Conservation (phyloP, 768 basidiomycete species). For the Termitomyces sp. region DNA sequence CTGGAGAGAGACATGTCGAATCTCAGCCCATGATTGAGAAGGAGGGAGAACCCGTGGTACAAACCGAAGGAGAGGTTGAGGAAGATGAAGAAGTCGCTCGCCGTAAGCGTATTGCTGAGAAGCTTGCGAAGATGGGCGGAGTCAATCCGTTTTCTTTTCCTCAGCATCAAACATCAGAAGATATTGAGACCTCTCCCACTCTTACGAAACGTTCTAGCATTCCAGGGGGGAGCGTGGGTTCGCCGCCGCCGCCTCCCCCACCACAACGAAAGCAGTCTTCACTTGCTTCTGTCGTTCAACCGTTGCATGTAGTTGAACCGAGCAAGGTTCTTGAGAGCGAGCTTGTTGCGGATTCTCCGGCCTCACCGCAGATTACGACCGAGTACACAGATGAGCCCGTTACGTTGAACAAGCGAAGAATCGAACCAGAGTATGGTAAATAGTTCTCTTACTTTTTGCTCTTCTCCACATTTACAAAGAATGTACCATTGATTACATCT, state of each 20-base stretch:
- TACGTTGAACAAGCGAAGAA: conserved; percentile 2
- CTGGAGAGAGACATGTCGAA: background rate
- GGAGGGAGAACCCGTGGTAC: conserved; percentile 3
- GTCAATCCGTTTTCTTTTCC: conserved; percentile 47
- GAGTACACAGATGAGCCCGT: conserved; percentile 9
- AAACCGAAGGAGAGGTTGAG: conserved; percentile 27
- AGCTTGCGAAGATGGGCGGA: conserved; percentile 65
- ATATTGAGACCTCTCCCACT: conserved; percentile 9
- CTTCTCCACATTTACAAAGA: conserved; percentile 16
- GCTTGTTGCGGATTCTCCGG: background rate
- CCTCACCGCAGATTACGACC: background rate
- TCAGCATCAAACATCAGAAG: conserved; percentile 21
- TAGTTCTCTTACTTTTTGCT: conserved; percentile 18
- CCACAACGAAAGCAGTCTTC: conserved; percentile 9
- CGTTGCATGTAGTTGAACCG: background rate
- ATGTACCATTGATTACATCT: conserved; percentile 28
- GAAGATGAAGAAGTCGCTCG: conserved; percentile 54
- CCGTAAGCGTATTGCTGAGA: conserved; percentile 59
- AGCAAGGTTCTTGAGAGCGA: background rate
- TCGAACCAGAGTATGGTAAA: conserved; percentile 23
- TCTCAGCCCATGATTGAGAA: background rate
- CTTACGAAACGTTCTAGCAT: conserved; percentile 12
- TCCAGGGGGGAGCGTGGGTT: conserved; percentile 7
- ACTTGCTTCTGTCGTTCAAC: conserved; percentile 1
- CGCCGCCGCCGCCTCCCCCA: conserved; percentile 8